Percentiles rank a stretch among this genome's conserved stretches.
These are phyloP conservation scores for Alopecurus myosuroides DNA, from an alignment of 176 grass and related monocot genomes.

Conservation along the genomic window DNA sequence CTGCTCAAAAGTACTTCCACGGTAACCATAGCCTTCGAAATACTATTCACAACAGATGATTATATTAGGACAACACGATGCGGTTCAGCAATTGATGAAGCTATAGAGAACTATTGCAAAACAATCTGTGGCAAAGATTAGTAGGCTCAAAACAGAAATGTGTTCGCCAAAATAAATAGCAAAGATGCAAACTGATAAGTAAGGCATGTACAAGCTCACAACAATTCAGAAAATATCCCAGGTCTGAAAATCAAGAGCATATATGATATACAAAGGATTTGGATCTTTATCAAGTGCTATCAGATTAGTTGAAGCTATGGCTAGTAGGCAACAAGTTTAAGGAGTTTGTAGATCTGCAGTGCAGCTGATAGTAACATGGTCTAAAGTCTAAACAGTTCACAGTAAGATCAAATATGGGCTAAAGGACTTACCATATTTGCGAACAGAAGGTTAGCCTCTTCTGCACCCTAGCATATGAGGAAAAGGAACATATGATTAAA, in stretches of 20 bases:
- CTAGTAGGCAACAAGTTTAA: background rate
- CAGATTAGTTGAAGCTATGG: background rate
- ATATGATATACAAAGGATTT: background rate
- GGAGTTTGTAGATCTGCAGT: background rate
- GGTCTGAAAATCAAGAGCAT: background rate
- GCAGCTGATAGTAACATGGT: background rate
- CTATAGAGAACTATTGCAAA: background rate
- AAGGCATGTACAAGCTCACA: background rate
- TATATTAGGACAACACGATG: background rate
- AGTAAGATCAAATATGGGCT: slow-evolving; percentile 6
- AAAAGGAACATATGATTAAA: background rate
- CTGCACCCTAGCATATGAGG: slow-evolving; percentile 22
- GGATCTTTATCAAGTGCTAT: background rate
- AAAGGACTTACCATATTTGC: slow-evolving; percentile 36
- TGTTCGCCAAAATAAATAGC: background rate
- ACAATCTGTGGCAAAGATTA: background rate
- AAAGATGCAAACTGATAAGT: background rate
- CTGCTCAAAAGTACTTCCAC: slow-evolving; percentile 87
- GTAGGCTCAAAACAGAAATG: background rate
- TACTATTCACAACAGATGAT: slow-evolving; percentile 45
- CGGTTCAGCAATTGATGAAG: background rate
- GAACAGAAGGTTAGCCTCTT: slow-evolving; percentile 6
- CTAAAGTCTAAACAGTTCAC: background rate
- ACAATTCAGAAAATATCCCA: background rate
- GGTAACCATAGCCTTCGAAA: slow-evolving; percentile 82